A percentile compares a stretch with the other conserved stretches of the same genome.
These are phyloP conservation scores for Magnusiomyces magnusii DNA, from an alignment of 1,139 yeast species.

Conservation along the genomic window DNA sequence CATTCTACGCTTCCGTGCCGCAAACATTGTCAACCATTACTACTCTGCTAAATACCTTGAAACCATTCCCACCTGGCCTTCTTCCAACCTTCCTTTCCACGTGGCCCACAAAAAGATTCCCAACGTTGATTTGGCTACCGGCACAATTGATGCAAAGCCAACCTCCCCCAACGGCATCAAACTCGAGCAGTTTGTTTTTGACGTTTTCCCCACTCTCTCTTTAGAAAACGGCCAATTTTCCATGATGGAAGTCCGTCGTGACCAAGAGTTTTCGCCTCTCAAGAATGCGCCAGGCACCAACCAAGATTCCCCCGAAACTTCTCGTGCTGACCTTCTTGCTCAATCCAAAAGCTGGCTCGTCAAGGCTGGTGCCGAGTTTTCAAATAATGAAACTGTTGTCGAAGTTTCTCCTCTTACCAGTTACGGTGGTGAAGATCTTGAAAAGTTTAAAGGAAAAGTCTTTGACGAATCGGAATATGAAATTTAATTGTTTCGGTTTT, in stretches of 20 bases:
- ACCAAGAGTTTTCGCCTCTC: constrained; percentile 84
- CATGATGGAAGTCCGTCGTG: constrained; percentile 82
- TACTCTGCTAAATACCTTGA: constrained; percentile 70
- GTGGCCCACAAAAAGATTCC: constrained; percentile 90
- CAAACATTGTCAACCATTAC: constrained; percentile 95
- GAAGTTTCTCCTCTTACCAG: constrained; percentile 73
- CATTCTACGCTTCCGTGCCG: constrained; percentile 75
- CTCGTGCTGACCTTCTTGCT: constrained; percentile 55
- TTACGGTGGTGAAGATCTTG: constrained; percentile 81
- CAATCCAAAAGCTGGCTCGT: constrained; percentile 74
- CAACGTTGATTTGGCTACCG: constrained; percentile 42
- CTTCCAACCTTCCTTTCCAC: constrained; percentile 76
- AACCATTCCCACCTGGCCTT: constrained; percentile 59
- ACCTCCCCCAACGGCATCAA: constrained; percentile 80
- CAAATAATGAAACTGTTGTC: constrained; percentile 44
- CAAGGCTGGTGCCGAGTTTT: constrained; percentile 54
- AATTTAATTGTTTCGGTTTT: not conserved
- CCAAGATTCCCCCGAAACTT: constrained; percentile 80
- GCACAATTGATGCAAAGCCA: constrained; percentile 48
- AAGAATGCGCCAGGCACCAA: constrained; percentile 82
- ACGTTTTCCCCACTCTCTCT: constrained; percentile 78
- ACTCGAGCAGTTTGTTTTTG: constrained; percentile 95
- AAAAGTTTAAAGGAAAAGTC: constrained; percentile 45
- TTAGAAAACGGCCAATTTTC: constrained; percentile 58
- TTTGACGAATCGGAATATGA: constrained; percentile 9